Conservation (phyloP, 371 early-diverging fungal genomes). For the Rhizopus sp. region DNA sequence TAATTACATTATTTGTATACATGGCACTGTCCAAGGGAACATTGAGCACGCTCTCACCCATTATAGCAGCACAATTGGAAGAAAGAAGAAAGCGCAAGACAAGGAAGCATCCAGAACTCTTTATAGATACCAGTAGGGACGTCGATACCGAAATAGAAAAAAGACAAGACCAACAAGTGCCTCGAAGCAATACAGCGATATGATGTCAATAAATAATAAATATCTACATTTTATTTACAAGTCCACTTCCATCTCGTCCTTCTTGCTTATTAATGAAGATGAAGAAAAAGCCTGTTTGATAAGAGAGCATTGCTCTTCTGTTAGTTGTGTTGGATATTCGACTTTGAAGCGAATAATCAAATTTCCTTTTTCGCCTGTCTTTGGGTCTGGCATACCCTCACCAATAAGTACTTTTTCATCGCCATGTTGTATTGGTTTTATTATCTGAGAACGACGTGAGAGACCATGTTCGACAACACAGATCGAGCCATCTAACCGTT, state of each 20-base stretch:
- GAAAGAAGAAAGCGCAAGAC: slow-evolving; percentile 26
- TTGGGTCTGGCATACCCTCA: slow-evolving; percentile 94
- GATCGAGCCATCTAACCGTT: slow-evolving; percentile 70
- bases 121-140: no score
- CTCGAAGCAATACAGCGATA: background rate
- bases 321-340: slow-evolving; percentile 61
- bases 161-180: background rate
- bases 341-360: slow-evolving; percentile 74
- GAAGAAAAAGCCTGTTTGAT: background rate
- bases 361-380: slow-evolving; percentile 84
- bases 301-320: background rate
- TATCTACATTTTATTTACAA: background rate
- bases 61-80: slow-evolving; percentile 47
- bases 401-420: slow-evolving; percentile 67
- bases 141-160: background rate
- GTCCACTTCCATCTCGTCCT: no score
- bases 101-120: background rate
- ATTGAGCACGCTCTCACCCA: slow-evolving; percentile 44
- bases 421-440: slow-evolving; percentile 61
- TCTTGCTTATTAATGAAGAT: background rate
- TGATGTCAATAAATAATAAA: background rate
- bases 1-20: slow-evolving; percentile 57
- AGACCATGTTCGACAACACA: slow-evolving; percentile 54
- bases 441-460: slow-evolving; percentile 30
- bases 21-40: slow-evolving; percentile 55